Evolutionary conservation across 1,284 basidiomycete genomes (phyloP).

Genomic region (Marasmius tenuissimus): DNA sequence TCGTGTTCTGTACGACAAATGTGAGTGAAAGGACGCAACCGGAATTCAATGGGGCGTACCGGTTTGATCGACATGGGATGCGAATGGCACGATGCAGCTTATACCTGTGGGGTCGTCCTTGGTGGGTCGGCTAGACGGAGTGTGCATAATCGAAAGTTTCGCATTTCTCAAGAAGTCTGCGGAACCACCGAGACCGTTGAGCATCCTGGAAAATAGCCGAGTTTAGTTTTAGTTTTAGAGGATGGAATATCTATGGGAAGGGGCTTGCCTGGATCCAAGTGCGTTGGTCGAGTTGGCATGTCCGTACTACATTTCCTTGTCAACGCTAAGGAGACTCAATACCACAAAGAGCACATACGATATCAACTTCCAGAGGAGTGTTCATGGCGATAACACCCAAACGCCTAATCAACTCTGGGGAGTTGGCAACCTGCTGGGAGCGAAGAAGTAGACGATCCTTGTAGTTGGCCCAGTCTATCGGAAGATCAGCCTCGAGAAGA

Average conservation of each 20-base stretch:
- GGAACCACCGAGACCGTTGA: slow-evolving; percentile 52
- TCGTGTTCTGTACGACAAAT: slow-evolving; percentile 35
- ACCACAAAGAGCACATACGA: slow-evolving; percentile 27
- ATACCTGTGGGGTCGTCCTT: slow-evolving; percentile 51
- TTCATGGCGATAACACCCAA: slow-evolving; percentile 56
- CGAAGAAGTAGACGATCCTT: slow-evolving; percentile 49
- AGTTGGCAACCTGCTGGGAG: slow-evolving; percentile 56
- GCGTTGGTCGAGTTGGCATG: slow-evolving; percentile 54
- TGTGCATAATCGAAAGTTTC: slow-evolving; percentile 53
- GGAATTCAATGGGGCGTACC: slow-evolving; percentile 24
- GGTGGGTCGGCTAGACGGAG: slow-evolving; percentile 46
- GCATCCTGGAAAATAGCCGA: slow-evolving; percentile 35
- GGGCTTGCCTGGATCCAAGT: slow-evolving; percentile 33
- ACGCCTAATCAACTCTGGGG: slow-evolving; percentile 50
- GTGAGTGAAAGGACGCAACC: not conserved
- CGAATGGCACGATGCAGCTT: slow-evolving; percentile 52
- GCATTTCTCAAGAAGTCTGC: slow-evolving; percentile 53
- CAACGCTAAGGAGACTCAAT: not conserved
- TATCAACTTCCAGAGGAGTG: slow-evolving; percentile 52
- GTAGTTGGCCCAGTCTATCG: slow-evolving; percentile 48
- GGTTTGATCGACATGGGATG: slow-evolving; percentile 50
- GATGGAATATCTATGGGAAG: not conserved
- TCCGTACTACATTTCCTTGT: slow-evolving; percentile 33
- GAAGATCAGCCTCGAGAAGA: not conserved
- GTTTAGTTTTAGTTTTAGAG: not conserved